phyloP scores from a whole-genome alignment of 1,139 yeast genomes.

The Oligophagozyma castellii region DNA sequence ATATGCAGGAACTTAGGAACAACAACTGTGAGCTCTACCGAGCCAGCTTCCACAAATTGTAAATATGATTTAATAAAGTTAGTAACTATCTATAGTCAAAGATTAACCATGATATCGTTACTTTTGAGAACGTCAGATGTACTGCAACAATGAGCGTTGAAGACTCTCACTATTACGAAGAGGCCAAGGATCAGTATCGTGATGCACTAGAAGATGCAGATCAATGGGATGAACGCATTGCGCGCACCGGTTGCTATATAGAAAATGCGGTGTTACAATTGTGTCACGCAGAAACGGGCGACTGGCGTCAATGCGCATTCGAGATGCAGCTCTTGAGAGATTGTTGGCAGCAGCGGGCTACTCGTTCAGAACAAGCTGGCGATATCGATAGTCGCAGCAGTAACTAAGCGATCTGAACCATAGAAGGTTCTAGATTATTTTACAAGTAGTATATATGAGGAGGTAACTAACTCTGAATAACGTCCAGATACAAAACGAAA shows the following conservation, averaged over 20 bases:
- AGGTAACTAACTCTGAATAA: no score
- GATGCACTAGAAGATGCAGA: slow-evolving; percentile 16
- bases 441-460: neutral
- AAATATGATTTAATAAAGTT: no score
- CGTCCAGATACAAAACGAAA: neutral
- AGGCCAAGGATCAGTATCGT: slow-evolving; percentile 21
- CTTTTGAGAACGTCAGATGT: no score
- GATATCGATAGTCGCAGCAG: slow-evolving; percentile 8
- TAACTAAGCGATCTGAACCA: neutral
- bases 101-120: no score
- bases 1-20: no score
- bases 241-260: slow-evolving; percentile 50
- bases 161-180: slow-evolving; percentile 15
- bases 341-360: slow-evolving; percentile 17
- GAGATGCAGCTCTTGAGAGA: slow-evolving; percentile 31
- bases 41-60: no score
- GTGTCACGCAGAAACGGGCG: slow-evolving; percentile 71
- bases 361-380: no score
- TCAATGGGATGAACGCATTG: slow-evolving; percentile 51
- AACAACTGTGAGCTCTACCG: no score
- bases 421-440: neutral
- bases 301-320: slow-evolving; percentile 57
- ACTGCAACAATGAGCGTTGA: no score
- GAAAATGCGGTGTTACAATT: slow-evolving; percentile 52
- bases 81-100: no score